Evolutionary conservation across 805 yeast species (phyloP).

Genomic region (Starmerella bacillaris): DNA sequence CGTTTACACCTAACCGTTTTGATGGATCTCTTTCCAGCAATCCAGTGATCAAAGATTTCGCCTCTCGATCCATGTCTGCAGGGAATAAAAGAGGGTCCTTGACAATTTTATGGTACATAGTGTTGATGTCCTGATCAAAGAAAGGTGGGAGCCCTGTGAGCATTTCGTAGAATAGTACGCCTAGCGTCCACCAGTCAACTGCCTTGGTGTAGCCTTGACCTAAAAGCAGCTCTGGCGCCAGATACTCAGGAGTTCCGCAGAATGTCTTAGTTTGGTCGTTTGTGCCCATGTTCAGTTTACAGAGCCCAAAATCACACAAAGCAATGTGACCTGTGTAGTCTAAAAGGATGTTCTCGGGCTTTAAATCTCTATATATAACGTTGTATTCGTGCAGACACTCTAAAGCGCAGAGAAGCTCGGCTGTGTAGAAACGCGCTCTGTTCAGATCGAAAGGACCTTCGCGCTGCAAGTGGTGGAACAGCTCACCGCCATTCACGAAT

Average conservation of each 20-base stretch:
- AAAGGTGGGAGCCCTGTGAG: conserved; percentile 93
- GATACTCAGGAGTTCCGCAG: conserved; percentile 95
- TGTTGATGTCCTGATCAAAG: conserved; percentile 81
- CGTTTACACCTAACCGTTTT: conserved; percentile 56
- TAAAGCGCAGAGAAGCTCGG: conserved; percentile 81
- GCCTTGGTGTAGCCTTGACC: conserved; percentile 90
- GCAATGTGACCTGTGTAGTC: conserved; percentile 98
- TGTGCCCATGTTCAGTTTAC: conserved; percentile 84
- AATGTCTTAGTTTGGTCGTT: conserved; percentile 77
- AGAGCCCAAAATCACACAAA: conserved; percentile 88
- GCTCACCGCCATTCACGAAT: conserved; percentile 91
- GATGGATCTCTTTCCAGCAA: conserved; percentile 73
- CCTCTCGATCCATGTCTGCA: conserved; percentile 66
- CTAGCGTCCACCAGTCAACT: conserved; percentile 98
- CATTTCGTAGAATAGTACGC: conserved; percentile 87
- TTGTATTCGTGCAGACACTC: conserved; percentile 81
- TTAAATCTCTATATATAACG: conserved; percentile 85
- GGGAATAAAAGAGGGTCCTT: conserved; percentile 85
- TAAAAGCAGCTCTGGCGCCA: conserved; percentile 82
- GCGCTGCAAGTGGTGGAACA: conserved; percentile 82
- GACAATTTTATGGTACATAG: conserved; percentile 84
- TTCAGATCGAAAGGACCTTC: conserved; percentile 79
- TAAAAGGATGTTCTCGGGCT: conserved; percentile 84
- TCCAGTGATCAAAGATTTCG: conserved; percentile 58
- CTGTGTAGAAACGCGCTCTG: conserved; percentile 81